Conservation (phyloP, 2,329 filamentous ascomycete species). For the Knoxdaviesia proteae region DNA sequence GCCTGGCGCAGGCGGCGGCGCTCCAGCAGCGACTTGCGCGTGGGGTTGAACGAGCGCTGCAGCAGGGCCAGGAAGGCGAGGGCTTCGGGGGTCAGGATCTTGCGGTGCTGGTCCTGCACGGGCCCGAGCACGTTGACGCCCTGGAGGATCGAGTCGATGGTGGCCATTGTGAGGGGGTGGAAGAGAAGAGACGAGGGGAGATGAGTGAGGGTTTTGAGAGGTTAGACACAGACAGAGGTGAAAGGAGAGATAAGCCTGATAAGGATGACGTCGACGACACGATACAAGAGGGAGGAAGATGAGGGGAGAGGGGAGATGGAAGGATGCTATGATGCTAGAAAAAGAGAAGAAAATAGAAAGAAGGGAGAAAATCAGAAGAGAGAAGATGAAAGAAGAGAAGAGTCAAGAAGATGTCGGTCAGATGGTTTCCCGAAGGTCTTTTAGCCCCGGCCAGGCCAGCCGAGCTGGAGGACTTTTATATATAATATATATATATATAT, state of each 20-base stretch:
- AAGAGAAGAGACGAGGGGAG: not conserved
- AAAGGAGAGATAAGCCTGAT: not conserved
- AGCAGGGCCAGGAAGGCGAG: conserved; percentile 83
- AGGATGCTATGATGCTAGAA: not conserved
- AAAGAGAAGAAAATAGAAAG: not conserved
- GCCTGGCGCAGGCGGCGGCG: conserved; percentile 71
- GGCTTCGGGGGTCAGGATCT: conserved; percentile 81
- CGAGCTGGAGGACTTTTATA: no score
- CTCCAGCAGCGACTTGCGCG: conserved; percentile 74
- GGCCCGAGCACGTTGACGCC: conserved; percentile 72
- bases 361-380: not conserved
- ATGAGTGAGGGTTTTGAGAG: not conserved
- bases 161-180: conserved; percentile 32
- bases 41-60: conserved; percentile 82
- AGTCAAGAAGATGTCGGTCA: not conserved
- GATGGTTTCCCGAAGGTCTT: no score
- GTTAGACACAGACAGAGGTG: not conserved
- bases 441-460: no score
- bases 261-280: not conserved
- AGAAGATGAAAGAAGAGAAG: not conserved
- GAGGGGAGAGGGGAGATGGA: not conserved
- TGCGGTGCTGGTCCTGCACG: conserved; percentile 58
- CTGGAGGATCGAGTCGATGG: conserved; percentile 58
- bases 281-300: not conserved
- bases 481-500: no score